These are phyloP conservation scores for Ilyonectria robusta DNA, from an alignment of 2,329 filamentous ascomycete genomes.

Conservation along the genomic window DNA sequence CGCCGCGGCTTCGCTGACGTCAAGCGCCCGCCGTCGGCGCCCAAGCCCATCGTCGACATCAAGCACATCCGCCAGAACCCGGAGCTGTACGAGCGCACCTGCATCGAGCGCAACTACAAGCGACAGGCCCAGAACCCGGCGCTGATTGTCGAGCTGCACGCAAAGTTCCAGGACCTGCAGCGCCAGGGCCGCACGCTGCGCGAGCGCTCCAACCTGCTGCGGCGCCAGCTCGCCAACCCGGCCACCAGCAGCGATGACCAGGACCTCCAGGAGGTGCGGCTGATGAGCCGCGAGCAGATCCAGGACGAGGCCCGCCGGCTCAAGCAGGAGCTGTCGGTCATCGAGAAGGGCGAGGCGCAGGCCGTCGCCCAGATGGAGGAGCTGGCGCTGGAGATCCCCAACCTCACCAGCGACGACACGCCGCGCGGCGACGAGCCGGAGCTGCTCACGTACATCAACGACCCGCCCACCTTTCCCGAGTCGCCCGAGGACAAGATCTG, in stretches of 20 bases:
- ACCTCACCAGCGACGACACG: conserved; percentile 83
- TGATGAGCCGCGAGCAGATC: conserved; percentile 65
- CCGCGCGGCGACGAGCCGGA: conserved; percentile 77
- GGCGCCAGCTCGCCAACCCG: conserved; percentile 67
- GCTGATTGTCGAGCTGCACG: conserved; percentile 69
- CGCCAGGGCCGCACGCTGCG: conserved; percentile 72
- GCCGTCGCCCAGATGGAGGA: conserved; percentile 77
- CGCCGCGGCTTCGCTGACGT: conserved; percentile 45
- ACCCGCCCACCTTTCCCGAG: conserved; percentile 65
- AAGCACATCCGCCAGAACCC: conserved; percentile 92
- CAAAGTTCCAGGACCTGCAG: conserved; percentile 73
- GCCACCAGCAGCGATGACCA: conserved; percentile 61
- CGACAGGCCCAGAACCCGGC: conserved; percentile 67
- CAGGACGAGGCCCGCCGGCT: conserved; percentile 75
- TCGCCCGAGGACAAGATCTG: conserved; percentile 58
- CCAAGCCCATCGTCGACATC: conserved; percentile 85
- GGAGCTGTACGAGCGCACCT: conserved; percentile 85
- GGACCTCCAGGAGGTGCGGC: conserved; percentile 53
- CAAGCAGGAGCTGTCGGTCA: conserved; percentile 72
- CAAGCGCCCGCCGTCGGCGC: conserved; percentile 77
- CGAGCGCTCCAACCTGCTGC: conserved; percentile 76
- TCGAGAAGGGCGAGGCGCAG: conserved; percentile 74
- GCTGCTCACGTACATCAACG: conserved; percentile 85
- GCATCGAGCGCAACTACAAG: conserved; percentile 86
- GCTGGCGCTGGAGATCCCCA: conserved; percentile 86